Evolutionary conservation across 2,329 filamentous ascomycete genomes (phyloP), one percentile per base, ranked within the genome.

Genomic region (Hypoxylon sp.): DNA sequence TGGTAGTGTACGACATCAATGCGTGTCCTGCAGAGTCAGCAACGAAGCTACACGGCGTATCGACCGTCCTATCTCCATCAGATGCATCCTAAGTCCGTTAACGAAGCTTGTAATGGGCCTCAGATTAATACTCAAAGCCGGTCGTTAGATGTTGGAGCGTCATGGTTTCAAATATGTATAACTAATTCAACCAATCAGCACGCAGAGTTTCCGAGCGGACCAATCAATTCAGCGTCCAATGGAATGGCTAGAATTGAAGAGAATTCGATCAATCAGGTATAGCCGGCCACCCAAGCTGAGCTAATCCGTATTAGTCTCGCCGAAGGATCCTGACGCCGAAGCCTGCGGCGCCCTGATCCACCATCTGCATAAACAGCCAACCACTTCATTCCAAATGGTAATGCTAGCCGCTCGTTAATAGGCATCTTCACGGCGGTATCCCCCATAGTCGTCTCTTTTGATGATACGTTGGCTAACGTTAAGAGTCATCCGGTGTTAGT

Each of bases 171-270:
- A 39, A 27, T 3, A 35, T 11, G 13, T 5, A 13, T 13, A 21
- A 7, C 13, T 19, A 24, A 24, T 24, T 35, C n/a, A 52, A 15
- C 70, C 68, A 72, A 72, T 72, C 60, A 62, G 54, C 53, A 13
- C 32, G 6, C 57, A 53, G 59, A 21, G 54, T 70, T 70, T 70
- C 65, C 62, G 68, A 70, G 58, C 62, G 47, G n/a, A 37, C 51
- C 62, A 64, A 61, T 65, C 29, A 54, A 32, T 44, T 50, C 17
- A 8, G 1, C 50, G 42, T 42, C 60, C 52, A 67, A 67, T 62
- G 31, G 58, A 55, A 57, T 39, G 17, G 51, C 52, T 37, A 17
- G 21, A 7, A 42, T 56, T 35, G 27, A 27, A 31, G 44, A 7
- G 29, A n/a, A 29, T 29, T 51, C 29, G 51, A 55, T 39, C 32